A percentile compares a stretch with the other conserved stretches of the same genome.
phyloP scores from a whole-genome alignment of 495 filamentous ascomycete genomes.

The Peziza echinospora region DNA sequence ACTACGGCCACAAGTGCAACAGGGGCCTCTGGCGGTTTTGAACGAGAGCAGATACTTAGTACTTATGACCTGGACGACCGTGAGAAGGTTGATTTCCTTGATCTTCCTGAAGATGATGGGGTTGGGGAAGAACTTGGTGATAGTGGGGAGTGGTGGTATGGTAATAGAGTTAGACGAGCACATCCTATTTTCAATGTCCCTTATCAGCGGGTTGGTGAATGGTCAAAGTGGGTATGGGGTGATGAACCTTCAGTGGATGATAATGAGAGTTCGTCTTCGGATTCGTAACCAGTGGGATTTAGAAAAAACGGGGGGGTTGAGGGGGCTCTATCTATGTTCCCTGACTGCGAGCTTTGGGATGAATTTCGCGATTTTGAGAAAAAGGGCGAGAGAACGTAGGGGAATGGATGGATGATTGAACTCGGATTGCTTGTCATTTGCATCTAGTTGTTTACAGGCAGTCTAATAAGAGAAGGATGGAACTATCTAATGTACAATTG shows the following conservation, averaged over 20 bases:
- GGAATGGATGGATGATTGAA: no score
- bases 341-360: no score
- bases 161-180: constrained; percentile 32
- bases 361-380: no score
- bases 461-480: no score
- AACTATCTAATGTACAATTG: no score
- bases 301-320: no score
- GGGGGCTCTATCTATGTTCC: no score
- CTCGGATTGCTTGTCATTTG: no score
- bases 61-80: constrained; percentile 8
- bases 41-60: constrained; percentile 1
- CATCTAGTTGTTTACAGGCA: no score
- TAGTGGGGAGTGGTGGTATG: constrained; percentile 28
- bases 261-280: neutral
- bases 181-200: constrained; percentile 81
- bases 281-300: no score
- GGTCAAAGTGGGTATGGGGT: constrained; percentile 26
- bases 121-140: constrained; percentile 13
- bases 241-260: neutral
- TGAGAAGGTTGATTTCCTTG: constrained; percentile 10
- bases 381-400: no score
- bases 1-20: neutral
- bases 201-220: constrained; percentile 38
- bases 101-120: neutral
- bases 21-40: neutral